phyloP scores from a whole-genome alignment of 768 basidiomycete species.

The Termitomyces sp. region DNA sequence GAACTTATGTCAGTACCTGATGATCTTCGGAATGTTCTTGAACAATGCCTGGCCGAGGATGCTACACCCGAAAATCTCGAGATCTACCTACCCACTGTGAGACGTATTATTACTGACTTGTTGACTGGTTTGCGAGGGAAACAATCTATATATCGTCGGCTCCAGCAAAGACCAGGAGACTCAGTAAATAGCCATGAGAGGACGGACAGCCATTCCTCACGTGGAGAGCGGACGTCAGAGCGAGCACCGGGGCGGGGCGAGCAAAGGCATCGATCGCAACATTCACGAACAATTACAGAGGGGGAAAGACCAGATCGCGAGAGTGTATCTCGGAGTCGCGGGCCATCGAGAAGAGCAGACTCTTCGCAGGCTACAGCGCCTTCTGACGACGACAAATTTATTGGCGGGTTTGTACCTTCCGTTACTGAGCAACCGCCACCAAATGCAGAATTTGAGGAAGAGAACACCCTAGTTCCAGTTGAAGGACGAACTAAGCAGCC shows the following conservation, averaged over 20 bases:
- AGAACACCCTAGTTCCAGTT: slow-evolving; percentile 7
- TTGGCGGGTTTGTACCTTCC: slow-evolving; percentile 44
- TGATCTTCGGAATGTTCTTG: slow-evolving; percentile 83
- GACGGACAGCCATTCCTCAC: slow-evolving; percentile 56
- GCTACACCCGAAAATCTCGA: slow-evolving; percentile 83
- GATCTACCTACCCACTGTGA: slow-evolving; percentile 84
- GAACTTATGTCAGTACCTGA: slow-evolving; percentile 86
- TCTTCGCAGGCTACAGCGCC: slow-evolving; percentile 18
- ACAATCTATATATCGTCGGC: slow-evolving; percentile 81
- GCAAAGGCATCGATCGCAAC: slow-evolving; percentile 41
- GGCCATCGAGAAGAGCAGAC: slow-evolving; percentile 32
- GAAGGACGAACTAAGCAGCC: slow-evolving; percentile 8
- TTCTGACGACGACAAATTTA: slow-evolving; percentile 36
- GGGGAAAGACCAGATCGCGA: slow-evolving; percentile 36
- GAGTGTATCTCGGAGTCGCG: slow-evolving; percentile 32
- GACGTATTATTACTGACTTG: slow-evolving; percentile 89
- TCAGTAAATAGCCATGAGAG: slow-evolving; percentile 39
- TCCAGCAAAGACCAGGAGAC: slow-evolving; percentile 48
- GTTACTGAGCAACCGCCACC: slow-evolving; percentile 11
- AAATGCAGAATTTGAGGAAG: slow-evolving; percentile 12
- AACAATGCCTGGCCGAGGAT: slow-evolving; percentile 88
- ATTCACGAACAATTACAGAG: slow-evolving; percentile 35
- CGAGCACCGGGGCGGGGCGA: slow-evolving; percentile 28
- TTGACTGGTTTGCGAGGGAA: slow-evolving; percentile 90
- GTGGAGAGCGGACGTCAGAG: slow-evolving; percentile 31